Evolutionary conservation across 305 asterid species (phyloP).

Genomic region (Solanum hybrid): DNA sequence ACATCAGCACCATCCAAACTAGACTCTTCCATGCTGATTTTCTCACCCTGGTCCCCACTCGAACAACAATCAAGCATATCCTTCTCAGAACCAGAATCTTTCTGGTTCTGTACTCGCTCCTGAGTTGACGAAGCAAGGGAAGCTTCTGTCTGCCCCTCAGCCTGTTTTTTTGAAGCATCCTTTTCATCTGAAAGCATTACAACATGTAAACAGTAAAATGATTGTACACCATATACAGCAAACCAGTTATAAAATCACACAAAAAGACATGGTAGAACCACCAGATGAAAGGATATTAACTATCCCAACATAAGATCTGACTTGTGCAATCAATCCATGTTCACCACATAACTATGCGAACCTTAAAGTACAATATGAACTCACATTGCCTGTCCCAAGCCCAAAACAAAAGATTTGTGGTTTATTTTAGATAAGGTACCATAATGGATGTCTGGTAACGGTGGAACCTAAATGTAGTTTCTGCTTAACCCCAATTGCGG

Average conservation of each 20-base stretch:
- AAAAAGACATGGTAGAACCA: not conserved
- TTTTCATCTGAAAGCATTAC: slow-evolving; percentile 41
- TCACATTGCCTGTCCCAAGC: not conserved
- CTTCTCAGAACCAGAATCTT: slow-evolving; percentile 28
- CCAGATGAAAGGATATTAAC: not conserved
- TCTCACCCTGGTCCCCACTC: slow-evolving; percentile 35
- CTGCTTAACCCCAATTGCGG: not conserved
- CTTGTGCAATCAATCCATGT: not conserved
- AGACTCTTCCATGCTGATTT: slow-evolving; percentile 37
- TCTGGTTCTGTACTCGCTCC: slow-evolving; percentile 37
- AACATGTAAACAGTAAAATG: slow-evolving; percentile 6
- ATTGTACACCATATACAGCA: not conserved
- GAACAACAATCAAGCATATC: slow-evolving; percentile 22
- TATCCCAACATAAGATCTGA: not conserved
- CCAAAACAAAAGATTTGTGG: not conserved
- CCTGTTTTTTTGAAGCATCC: slow-evolving; percentile 35
- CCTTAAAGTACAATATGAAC: not conserved
- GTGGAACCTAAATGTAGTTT: not conserved
- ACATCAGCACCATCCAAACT: slow-evolving; percentile 54
- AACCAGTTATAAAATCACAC: not conserved
- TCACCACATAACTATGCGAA: not conserved
- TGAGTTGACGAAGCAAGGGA: slow-evolving; percentile 36
- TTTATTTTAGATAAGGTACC: not conserved
- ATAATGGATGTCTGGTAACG: not conserved
- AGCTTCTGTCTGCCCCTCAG: slow-evolving; percentile 38